Conservation (phyloP, 768 basidiomycete genomes). For the Tubosaeta brunneosetosa region DNA sequence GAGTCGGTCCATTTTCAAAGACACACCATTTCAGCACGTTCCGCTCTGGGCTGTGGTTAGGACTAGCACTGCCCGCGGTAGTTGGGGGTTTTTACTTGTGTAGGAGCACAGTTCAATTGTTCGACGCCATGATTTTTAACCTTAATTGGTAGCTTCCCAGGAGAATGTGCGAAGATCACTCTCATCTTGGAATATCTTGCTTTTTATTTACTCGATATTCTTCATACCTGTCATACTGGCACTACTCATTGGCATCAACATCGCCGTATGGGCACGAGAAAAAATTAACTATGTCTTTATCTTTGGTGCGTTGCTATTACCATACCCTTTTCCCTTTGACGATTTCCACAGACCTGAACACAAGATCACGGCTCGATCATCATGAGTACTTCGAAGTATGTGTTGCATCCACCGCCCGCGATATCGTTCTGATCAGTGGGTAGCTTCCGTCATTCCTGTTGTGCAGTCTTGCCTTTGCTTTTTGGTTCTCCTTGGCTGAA, state of each 20-base stretch:
- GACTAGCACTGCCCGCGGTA: constrained; percentile 67
- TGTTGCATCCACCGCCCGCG: constrained; percentile 5
- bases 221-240: constrained; percentile 71
- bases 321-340: constrained; percentile 1
- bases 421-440: background rate
- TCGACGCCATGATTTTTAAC: background rate
- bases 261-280: constrained; percentile 68
- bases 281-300: constrained; percentile 93
- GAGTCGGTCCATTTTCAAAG: constrained; percentile 46
- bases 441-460: constrained; percentile 73
- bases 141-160: constrained; percentile 45
- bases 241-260: constrained; percentile 75
- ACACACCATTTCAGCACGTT: constrained; percentile 71
- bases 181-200: constrained; percentile 65
- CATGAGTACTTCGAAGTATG: constrained; percentile 70
- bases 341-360: constrained; percentile 52
- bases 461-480: constrained; percentile 66
- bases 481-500: constrained; percentile 76
- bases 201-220: constrained; percentile 75
- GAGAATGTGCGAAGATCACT: constrained; percentile 48
- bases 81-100: constrained; percentile 62
- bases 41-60: constrained; percentile 67
- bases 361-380: constrained; percentile 67
- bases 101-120: constrained; percentile 4
- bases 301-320: constrained; percentile 51